phyloP scores from a whole-genome alignment of 1,139 yeast genomes.

The Hemisphaericaspora subhashii region DNA sequence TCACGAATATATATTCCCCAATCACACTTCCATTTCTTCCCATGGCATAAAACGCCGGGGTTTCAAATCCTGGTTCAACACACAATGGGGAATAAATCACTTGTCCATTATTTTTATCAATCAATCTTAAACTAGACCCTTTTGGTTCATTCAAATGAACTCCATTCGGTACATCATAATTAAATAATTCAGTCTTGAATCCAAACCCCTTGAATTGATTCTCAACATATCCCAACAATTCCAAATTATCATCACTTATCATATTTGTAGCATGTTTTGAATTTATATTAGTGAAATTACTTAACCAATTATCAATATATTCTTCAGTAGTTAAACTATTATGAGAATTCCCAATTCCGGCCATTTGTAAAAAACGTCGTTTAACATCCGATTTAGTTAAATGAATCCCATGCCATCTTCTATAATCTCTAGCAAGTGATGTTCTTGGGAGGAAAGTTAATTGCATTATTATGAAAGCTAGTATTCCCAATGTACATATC shows the following conservation, averaged over 20 bases:
- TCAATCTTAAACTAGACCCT: constrained; percentile 23
- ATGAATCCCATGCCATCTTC: constrained; percentile 67
- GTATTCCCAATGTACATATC: constrained; percentile 53
- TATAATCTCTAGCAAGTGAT: constrained; percentile 77
- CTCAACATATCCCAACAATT: constrained; percentile 27
- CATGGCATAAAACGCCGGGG: constrained; percentile 40
- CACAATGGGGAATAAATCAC: constrained; percentile 28
- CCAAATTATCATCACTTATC: constrained; percentile 27
- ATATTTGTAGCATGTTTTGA: constrained; percentile 21
- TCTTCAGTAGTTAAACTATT: constrained; percentile 29
- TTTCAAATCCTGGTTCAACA: constrained; percentile 26
- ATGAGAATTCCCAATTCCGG: constrained; percentile 28
- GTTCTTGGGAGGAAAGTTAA: constrained; percentile 84
- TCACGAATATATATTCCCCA: constrained; percentile 31
- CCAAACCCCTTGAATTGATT: constrained; percentile 29
- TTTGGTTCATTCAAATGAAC: constrained; percentile 26
- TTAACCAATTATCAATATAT: constrained; percentile 27
- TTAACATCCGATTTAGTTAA: constrained; percentile 66
- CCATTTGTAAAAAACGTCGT: constrained; percentile 34
- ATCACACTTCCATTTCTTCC: constrained; percentile 29
- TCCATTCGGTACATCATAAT: constrained; percentile 20
- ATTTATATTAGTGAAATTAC: constrained; percentile 23
- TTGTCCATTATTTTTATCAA: constrained; percentile 21
- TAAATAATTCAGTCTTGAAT: constrained; percentile 22
- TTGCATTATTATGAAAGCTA: constrained; percentile 56